Evolutionary conservation across 179 eudicot genomes (phyloP), one percentile per base, ranked within the genome.

Genomic region (Actinidia arguta): DNA sequence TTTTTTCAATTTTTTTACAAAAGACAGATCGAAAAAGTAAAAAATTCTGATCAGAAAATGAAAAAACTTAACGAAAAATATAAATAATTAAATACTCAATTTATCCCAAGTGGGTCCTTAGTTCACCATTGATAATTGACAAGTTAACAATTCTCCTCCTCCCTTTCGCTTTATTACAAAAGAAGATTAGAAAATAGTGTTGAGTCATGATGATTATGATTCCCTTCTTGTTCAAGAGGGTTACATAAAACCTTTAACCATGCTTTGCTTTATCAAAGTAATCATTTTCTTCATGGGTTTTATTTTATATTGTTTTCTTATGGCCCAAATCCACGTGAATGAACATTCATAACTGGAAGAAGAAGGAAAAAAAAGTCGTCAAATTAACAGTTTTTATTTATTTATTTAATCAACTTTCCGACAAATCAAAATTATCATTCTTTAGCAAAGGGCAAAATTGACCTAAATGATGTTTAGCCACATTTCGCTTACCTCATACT

Each of bases 301-400:
- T 46, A 46, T 62, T 22, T 66, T 66, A 10, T 66, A 16, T 71
- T 10, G 0, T 3, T 7, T 12, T 39, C 20, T n/a, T 56, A 46
- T n/a, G 66, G 12, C 42, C 50, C n/a, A 17, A 78, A 66, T 10
- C 47, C 72, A 78, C 81, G 81, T 78, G 81, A 78, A 66, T 64
- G 27, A 27, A 78, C 71, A 78, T 62, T 17, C 79, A 22, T 25
- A 47, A 4, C 59, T 46, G 72, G 16, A 36, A 61, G 2, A 31
- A 31, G 2, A 31, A 31, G 2, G n/a, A n/a, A n/a, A n/a, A n/a
- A 76, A 58, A 78, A 64, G 56, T 58, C 81, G 25, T 63, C 73
- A 63, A 78, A 61, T 63, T 67, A 78, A 48, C 73, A 78, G 72
- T 59, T 63, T 59, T 76, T 55, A 7, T n/a, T n/a, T n/a, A n/a